Evolutionary conservation across 306 rosid species (phyloP), one percentile per base, ranked within the genome.

Genomic region (Rubus parviflorus): DNA sequence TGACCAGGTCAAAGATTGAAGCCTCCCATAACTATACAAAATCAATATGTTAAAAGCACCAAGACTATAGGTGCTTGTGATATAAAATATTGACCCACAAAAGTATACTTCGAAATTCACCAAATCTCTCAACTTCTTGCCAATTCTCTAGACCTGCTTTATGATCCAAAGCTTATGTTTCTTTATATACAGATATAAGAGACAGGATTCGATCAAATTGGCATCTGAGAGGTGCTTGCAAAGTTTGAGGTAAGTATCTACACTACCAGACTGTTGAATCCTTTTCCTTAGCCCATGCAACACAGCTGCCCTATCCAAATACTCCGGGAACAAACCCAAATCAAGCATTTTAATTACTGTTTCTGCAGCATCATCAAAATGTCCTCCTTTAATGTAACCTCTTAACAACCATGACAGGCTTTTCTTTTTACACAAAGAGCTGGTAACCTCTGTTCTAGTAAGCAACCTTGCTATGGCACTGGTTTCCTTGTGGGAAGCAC

Each of bases 341-440:
- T 90, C 86, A 40, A 95, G 87, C 97, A 95, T 95, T 84, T 90
- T 92, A 66, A 89, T 83, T 45, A 95, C 79, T 4, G 97, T 90
- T 68, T 90, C 91, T 6, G 97, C 97, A 6, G 98, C 98, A 74
- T 92, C 94, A 16, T 75, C 78, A 41, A 84, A 92, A 88, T 95
- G 97, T 1, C 97, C 97, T 3, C 98, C 98, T 86, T 95, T 95
- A 52, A 95, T 83, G 56, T 90, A 95, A 40, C 98, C 98, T 87
- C 97, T 85, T 51, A 95, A 78, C 75, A 95, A 72, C 98, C 98
- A 95, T n/a, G 92, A 88, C n/a, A 92, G 58, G 42, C 89, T 90
- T 86, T 83, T 95, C 92, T 86, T 92, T 83, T 90, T 95, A 69
- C 81, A 82, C n/a, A 77, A 79, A 2, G 93, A 85, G 74, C 92